Base-by-base conservation (phyloP, 129 eudicot species). In the Scalesia atractyloides region DNA sequence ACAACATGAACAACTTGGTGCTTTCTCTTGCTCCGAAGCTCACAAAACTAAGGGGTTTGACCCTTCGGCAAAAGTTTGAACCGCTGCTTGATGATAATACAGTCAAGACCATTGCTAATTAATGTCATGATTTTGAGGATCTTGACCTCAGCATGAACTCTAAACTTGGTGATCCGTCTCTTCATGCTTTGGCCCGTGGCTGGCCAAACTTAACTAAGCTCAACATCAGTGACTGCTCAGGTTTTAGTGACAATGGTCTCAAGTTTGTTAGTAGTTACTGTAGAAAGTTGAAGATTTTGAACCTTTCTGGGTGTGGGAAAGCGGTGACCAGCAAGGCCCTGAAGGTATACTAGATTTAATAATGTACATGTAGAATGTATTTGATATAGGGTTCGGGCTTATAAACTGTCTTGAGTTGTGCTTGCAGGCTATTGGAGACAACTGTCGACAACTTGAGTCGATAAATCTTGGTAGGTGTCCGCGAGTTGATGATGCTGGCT, bases 381-480 rank as follows among this genome's bases (percentile, higher is more conserved):
- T 64, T 19, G 62, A 62, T 5, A 30, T 67, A 44, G 0, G 56
- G 18, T 33, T 10, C 18, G 39, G 61, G 58, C 44, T 46, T 24
- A 14, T 26, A 14, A 16, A 43, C 14, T 7, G 13, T 24, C 22
- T 47, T 72, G 53, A 6, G 43, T 34, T 69, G 68, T 60, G 46
- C 12, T 3, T 76, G 81, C 84, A 93, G 98, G 96, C 95, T 37
- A 87, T 93, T 52, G 96, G 90, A 44, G 79, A 83, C 51, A 87
- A 93, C 68, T 93, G 98, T 67, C 72, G 60, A 56, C 92, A 86
- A 34, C 65, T 93, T 70, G 92, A 85, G 84, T 82, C 88, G 22
- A 66, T 93, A 47, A 93, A 87, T 76, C 84, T 93, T 15, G 98
- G 98, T 47, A 89, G 96, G 98, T 93, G 98, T 44, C 97, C 89